Evolutionary conservation across 768 basidiomycete genomes (phyloP), one percentile per base, ranked within the genome.

Genomic region (Porpolomopsis calyptriformis): DNA sequence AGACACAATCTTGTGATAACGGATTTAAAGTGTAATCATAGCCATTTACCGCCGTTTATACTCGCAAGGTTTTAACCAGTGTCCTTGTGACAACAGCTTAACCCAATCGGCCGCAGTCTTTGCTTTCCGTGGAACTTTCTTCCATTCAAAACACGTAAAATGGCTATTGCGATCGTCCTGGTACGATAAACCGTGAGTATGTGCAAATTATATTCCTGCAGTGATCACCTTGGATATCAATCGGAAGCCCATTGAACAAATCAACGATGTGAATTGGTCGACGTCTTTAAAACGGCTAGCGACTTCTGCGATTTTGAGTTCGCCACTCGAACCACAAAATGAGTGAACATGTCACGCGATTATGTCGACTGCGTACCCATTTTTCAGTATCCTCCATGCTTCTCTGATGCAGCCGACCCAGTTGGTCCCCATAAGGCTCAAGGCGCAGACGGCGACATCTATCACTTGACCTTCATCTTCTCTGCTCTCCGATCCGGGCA

Each of bases 371-470:
- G 48, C 37, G 26, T 55, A 94, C 94, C 76, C 77, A n/a, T 75
- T 63, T 61, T 80, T 85, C 31, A 98, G 68, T 33, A 98, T 76
- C 53, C 96, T 72, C 78, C 88, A 87, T 6, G 87, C 85, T 61
- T 99, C 93, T 22, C 84, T 73, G 22, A 98, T 73, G 55, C 89
- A 89, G 37, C 72, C 73, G n/a, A 87, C 76, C 96, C 96, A 99
- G 59, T 99, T 97, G 12, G 81, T 85, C 25, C 88, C 86, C 96
- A 99, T 99, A 51, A 99, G 70, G 57, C 93, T 97, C 52, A 99
- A 72, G 19, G 93, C 88, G 60, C 91, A 98, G 19, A 98, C 82
- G 5, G 80, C 91, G 4, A 90, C 81, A 59, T 99, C 93, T 2
- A 91, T 88, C 2, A 98, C 62, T 52, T 88, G 82, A 0, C 79